Base-by-base conservation (phyloP, 116 monocot genomes). In the Thalassia testudinum region DNA sequence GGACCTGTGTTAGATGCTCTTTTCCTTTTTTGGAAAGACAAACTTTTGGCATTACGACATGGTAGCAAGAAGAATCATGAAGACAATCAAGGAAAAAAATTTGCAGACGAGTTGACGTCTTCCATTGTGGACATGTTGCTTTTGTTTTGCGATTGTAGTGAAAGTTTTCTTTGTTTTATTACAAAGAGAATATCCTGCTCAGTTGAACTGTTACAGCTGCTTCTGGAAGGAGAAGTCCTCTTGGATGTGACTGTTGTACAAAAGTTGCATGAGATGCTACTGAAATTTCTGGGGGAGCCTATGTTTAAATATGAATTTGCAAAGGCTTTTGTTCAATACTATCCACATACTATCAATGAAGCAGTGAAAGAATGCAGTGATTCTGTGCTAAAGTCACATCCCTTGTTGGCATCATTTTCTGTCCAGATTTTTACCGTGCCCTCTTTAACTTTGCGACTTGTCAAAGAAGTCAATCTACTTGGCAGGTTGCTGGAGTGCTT, bases 341-440 rank as follows among this genome's bases (percentile, higher is more conserved):
- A 90, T 62, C 77, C 68, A 11, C 12, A 62, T 26, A 55, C 24
- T 56, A 62, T 97, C 21, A 57, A 66, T 14, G 73, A 77, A 67
- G 57, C 70, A 25, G 65, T 72, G 34, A 69, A 67, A 58, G 66
- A 76, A 24, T 25, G 38, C 8, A 59, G 52, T 37, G 72, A 70
- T 56, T 48, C 62, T 10, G 21, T 43, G 24, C 24, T 65, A 34
- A 68, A 85, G 52, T 63, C 55, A 24, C 66, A 74, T 72, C 73
- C 77, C n/a, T 42, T 78, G 52, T 8, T 99, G 54, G 28, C 67
- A 17, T 72, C 73, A 50, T 86, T 99, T 53, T 82, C 90, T 42
- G 97, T 99, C 40, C 97, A 99, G 70, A 79, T 99, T 51, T 82
- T 99, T 61, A 99, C 97, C 14, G 97, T 99, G 45, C 82, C 97